Percentiles rank a stretch among this genome's conserved stretches.
These are phyloP conservation scores for Chaetomium cochliodes DNA, from an alignment of 495 filamentous ascomycete species.

Conservation along the genomic window DNA sequence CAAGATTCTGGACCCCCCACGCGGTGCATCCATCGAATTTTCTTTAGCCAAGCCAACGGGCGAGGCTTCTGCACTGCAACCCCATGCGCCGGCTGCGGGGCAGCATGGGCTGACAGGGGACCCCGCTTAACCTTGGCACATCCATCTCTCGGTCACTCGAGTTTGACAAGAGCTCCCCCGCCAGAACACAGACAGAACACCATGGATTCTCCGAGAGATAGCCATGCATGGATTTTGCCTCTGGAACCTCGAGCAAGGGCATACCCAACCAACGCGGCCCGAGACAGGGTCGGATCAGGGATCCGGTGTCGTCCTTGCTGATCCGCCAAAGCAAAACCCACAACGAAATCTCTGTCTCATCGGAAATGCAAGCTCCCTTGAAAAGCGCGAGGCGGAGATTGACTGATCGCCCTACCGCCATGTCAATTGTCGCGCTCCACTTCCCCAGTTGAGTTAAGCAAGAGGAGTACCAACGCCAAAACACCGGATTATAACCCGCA, in stretches of 20 bases:
- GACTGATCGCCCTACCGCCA: slow-evolving; percentile 14
- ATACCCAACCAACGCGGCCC: not conserved
- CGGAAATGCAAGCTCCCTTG: not conserved
- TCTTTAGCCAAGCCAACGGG: slow-evolving; percentile 11
- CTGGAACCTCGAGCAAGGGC: not conserved
- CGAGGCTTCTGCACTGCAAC: slow-evolving; percentile 15
- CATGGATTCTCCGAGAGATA: not conserved
- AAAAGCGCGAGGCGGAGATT: not conserved
- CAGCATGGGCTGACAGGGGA: not conserved
- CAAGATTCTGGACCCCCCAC: slow-evolving; percentile 14
- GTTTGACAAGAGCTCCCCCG: not conserved
- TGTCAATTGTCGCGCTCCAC: slow-evolving; percentile 14
- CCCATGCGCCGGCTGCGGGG: slow-evolving; percentile 5
- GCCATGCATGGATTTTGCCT: not conserved
- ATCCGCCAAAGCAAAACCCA: not conserved
- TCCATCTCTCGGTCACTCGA: not conserved
- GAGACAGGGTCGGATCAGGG: slow-evolving; percentile 6
- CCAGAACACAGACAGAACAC: slow-evolving; percentile 3
- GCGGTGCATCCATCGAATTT: slow-evolving; percentile 12
- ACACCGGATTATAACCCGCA: slow-evolving; percentile 10
- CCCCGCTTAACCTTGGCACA: slow-evolving; percentile 2
- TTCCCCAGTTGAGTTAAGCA: slow-evolving; percentile 20
- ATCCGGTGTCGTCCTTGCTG: not conserved
- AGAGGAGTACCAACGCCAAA: not conserved
- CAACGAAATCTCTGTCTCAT: not conserved